Conservation (phyloP, 139 green algal species). For the Mychonastes homosphaera region DNA sequence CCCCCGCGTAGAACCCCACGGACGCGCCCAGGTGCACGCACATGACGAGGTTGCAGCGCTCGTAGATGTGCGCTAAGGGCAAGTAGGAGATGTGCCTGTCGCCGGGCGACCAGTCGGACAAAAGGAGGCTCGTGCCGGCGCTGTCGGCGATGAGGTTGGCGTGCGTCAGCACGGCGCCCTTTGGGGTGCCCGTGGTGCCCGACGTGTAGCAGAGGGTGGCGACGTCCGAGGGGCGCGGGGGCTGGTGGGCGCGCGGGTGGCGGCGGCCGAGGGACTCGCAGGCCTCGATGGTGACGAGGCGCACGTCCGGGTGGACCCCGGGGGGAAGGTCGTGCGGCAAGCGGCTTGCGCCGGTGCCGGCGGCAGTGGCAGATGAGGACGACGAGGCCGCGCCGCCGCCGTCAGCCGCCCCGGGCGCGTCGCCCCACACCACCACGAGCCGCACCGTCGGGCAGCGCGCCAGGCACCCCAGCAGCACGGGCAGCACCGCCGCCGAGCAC, state of each 20-base stretch:
- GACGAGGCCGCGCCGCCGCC: too few species aligned
- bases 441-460: slow-evolving; percentile 57
- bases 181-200: slow-evolving; percentile 79
- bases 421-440: slow-evolving; percentile 73
- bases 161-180: slow-evolving; percentile 78
- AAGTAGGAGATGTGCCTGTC: slow-evolving; percentile 80
- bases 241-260: slow-evolving; percentile 65
- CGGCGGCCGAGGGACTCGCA: slow-evolving; percentile 48
- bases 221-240: slow-evolving; percentile 62
- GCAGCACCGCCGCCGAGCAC: slow-evolving; percentile 53
- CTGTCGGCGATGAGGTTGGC: slow-evolving; percentile 63
- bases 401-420: neutral
- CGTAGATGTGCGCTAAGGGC: slow-evolving; percentile 91
- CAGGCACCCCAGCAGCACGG: slow-evolving; percentile 61
- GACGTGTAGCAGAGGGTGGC: slow-evolving; percentile 95
- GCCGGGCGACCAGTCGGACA: slow-evolving; percentile 24
- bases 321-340: too few species aligned
- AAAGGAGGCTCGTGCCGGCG: slow-evolving; percentile 33
- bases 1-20: slow-evolving; percentile 79
- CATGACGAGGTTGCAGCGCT: slow-evolving; percentile 52
- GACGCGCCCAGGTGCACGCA: slow-evolving; percentile 43
- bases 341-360: neutral
- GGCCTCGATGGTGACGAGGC: slow-evolving; percentile 54
- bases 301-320: too few species aligned
- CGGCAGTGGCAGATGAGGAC: too few species aligned